These are phyloP conservation scores for Rhodosporidiobolus sp. DNA, from an alignment of 768 basidiomycete species.

Conservation along the genomic window DNA sequence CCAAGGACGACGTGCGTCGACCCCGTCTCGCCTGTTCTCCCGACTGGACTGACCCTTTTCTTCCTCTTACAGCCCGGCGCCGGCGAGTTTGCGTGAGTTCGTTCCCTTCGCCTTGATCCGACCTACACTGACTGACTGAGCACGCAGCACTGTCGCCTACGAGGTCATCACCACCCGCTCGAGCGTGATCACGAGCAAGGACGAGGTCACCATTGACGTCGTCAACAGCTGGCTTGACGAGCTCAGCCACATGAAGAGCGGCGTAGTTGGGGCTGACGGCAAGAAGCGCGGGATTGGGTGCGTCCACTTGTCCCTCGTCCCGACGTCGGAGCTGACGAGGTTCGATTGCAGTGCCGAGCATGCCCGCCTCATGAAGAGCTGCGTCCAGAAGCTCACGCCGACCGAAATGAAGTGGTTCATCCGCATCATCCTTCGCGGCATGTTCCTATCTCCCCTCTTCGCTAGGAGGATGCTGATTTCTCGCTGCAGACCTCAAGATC, in stretches of 20 bases:
- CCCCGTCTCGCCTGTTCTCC: no score
- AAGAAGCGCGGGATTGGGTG: conserved; percentile 50
- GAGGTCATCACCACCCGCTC: conserved; percentile 82
- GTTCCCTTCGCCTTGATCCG: not conserved
- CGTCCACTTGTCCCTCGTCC: conserved; percentile 39
- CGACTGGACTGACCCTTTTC: not conserved
- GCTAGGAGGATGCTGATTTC: no score
- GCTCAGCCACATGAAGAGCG: conserved; percentile 54
- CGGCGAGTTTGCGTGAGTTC: conserved; percentile 32
- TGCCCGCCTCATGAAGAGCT: conserved; percentile 69
- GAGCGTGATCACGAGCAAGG: conserved; percentile 63
- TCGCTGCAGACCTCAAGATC: conserved; percentile 72
- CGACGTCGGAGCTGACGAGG: not conserved
- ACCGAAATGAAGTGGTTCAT: conserved; percentile 93
- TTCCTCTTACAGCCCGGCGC: conserved; percentile 16
- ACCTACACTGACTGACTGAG: conserved; percentile 65
- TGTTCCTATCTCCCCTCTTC: not conserved
- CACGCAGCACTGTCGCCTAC: conserved; percentile 66
- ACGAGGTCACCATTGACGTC: conserved; percentile 73
- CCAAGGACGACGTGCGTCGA: conserved; percentile 46
- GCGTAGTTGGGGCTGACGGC: not conserved
- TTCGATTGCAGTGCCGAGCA: conserved; percentile 63
- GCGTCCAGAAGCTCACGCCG: conserved; percentile 62
- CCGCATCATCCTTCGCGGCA: conserved; percentile 93
- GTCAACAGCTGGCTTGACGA: conserved; percentile 78